Conservation (phyloP, 2,329 filamentous ascomycete species). For the Dactylellina drechsleri region DNA sequence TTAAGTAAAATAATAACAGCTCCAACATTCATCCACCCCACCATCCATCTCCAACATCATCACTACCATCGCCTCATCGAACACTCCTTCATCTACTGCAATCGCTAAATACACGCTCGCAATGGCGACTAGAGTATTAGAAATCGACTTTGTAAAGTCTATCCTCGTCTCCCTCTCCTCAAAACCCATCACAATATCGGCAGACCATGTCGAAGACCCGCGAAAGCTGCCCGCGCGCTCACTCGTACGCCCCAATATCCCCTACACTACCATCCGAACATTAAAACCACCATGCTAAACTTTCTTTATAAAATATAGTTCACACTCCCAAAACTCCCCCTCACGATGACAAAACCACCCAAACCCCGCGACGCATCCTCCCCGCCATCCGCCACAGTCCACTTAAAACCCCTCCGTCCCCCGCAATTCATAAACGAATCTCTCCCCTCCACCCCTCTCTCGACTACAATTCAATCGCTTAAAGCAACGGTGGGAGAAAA, state of each 20-base stretch:
- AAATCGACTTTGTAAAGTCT: conserved; percentile 82
- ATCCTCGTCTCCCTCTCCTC: conserved; percentile 84
- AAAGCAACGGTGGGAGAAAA: conserved; percentile 75
- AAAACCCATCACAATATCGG: conserved; percentile 80
- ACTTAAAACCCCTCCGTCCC: conserved; percentile 80
- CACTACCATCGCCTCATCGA: conserved; percentile 7
- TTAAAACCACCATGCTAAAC: neutral
- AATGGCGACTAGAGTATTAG: conserved; percentile 83
- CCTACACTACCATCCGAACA: neutral
- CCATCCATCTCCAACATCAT: conserved; percentile 19
- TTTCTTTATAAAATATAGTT: conserved; percentile 65
- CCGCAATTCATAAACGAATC: conserved; percentile 73
- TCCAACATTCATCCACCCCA: conserved; percentile 28
- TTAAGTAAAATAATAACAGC: conserved; percentile 10
- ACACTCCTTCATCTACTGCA: neutral
- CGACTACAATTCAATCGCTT: conserved; percentile 80
- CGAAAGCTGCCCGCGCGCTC: conserved; percentile 78
- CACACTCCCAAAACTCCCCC: conserved; percentile 76
- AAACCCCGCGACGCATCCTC: conserved; percentile 63
- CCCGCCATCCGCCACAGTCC: conserved; percentile 65
- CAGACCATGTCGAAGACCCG: conserved; percentile 89
- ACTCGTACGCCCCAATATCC: conserved; percentile 69
- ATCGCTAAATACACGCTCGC: conserved; percentile 35
- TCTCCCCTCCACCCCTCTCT: conserved; percentile 71
- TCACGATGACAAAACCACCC: conserved; percentile 65